phyloP scores from a whole-genome alignment of 2,329 filamentous ascomycete species.

The Xylariaceae sp. region DNA sequence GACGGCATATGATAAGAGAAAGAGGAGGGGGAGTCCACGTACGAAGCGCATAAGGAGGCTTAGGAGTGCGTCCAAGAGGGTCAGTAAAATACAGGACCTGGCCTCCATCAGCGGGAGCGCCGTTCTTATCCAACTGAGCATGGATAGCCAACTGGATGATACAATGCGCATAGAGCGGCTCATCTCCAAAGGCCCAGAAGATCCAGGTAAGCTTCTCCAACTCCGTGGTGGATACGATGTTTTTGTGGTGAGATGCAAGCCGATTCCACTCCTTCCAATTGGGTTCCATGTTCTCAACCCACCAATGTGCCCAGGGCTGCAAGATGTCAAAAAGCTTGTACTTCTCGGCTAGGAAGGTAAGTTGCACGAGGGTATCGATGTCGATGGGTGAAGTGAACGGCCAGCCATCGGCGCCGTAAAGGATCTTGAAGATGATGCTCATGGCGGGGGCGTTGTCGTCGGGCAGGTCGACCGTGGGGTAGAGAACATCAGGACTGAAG shows the following conservation, averaged over 20 bases:
- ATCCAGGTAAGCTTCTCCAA: conserved; percentile 14
- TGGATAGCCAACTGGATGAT: conserved; percentile 14
- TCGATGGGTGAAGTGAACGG: background rate
- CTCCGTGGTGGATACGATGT: conserved; percentile 9
- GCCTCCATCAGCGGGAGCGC: conserved; percentile 8
- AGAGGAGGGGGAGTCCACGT: background rate
- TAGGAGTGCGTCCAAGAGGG: background rate
- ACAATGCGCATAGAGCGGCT: conserved; percentile 15
- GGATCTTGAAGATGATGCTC: conserved; percentile 11
- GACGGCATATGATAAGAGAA: background rate
- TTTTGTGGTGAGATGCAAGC: too few relatives aligned
- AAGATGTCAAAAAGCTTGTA: conserved; percentile 12
- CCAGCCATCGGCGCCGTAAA: conserved; percentile 6
- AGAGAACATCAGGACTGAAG: conserved; percentile 5
- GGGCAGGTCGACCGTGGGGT: conserved; percentile 3
- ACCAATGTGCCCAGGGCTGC: conserved; percentile 4
- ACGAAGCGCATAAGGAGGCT: conserved; percentile 11
- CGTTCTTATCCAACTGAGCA: conserved; percentile 5
- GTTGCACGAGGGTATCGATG: conserved; percentile 7
- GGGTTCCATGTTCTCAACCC: conserved; percentile 11
- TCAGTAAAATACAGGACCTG: conserved; percentile 10
- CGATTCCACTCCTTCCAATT: conserved; percentile 8
- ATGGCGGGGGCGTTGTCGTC: conserved; percentile 14
- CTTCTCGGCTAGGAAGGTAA: conserved; percentile 14
- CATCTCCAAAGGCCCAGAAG: conserved; percentile 15